Evolutionary conservation across 768 basidiomycete species (phyloP).

Genomic region (Trametes villosa): DNA sequence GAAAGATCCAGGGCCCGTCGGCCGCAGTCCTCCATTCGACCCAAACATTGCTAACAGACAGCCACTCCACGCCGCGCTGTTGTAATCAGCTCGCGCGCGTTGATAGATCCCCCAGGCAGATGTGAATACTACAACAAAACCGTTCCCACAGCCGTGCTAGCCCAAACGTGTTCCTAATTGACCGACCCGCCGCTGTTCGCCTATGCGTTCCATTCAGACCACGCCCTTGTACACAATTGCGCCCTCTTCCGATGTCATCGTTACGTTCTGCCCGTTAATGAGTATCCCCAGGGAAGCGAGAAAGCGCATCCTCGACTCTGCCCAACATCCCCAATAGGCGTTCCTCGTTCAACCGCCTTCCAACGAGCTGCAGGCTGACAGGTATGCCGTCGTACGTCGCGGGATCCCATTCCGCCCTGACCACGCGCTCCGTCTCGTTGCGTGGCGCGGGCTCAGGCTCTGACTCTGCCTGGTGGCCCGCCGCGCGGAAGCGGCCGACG

Average conservation of each 20-base stretch:
- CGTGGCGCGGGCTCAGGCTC: conserved; percentile 32
- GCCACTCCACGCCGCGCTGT: neutral
- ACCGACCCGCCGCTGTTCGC: neutral
- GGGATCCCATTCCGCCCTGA: conserved; percentile 47
- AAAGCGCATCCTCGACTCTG: conserved; percentile 41
- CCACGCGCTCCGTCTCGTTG: conserved; percentile 41
- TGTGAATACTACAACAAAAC: conserved; percentile 6
- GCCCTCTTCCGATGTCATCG: neutral
- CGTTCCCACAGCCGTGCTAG: conserved; percentile 6
- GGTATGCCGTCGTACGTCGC: conserved; percentile 48
- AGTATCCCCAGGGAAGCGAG: conserved; percentile 8
- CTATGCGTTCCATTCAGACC: neutral
- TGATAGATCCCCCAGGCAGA: conserved; percentile 8
- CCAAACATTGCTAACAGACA: neutral
- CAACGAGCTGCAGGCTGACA: conserved; percentile 53
- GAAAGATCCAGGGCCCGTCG: neutral
- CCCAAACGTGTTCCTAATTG: conserved; percentile 1
- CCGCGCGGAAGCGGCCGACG: conserved; percentile 41
- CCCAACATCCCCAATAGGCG: conserved; percentile 49
- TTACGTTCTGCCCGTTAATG: conserved; percentile 2
- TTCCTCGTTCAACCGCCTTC: conserved; percentile 55
- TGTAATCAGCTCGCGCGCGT: conserved; percentile 6
- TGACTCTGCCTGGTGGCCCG: conserved; percentile 23
- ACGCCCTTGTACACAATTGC: neutral
- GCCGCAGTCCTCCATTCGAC: neutral